phyloP scores from a whole-genome alignment of 441 rosid genomes.

The Macaranga tanarius region DNA sequence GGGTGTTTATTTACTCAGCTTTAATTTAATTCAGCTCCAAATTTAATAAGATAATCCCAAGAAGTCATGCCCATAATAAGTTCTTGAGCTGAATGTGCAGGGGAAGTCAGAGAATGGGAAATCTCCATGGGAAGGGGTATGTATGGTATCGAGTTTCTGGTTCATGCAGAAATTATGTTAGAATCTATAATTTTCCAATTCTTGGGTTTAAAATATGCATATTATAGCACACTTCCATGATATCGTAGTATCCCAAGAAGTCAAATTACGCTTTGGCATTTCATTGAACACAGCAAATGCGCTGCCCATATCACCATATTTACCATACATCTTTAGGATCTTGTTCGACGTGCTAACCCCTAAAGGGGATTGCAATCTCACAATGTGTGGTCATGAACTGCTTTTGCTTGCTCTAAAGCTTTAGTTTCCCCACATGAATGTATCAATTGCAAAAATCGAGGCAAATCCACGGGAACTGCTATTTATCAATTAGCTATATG shows the following conservation, averaged over 20 bases:
- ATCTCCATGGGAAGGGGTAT: conserved; percentile 89
- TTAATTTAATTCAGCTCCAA: no score
- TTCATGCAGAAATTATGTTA: background rate
- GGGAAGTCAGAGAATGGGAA: conserved; percentile 61
- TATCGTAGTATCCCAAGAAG: conserved; percentile 65
- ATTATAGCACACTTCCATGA: conserved; percentile 29
- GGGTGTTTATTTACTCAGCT: background rate
- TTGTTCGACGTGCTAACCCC: conserved; percentile 41
- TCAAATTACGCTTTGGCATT: conserved; percentile 52
- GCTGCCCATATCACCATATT: conserved; percentile 52
- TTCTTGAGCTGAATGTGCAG: conserved; percentile 32
- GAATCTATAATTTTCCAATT: background rate
- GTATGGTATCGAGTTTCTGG: background rate
- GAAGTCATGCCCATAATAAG: background rate
- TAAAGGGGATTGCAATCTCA: conserved; percentile 35
- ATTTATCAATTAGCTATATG: no score
- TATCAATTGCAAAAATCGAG: conserved; percentile 47
- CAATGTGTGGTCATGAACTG: conserved; percentile 51
- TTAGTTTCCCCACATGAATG: conserved; percentile 61
- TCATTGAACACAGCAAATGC: conserved; percentile 51
- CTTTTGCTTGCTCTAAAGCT: conserved; percentile 60
- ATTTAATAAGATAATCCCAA: no score
- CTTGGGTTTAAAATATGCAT: background rate
- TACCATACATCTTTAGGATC: conserved; percentile 65
- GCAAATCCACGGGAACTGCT: conserved; percentile 47